Evolutionary conservation across 768 basidiomycete species (phyloP), one percentile per base, ranked within the genome.

Genomic region (Floccularia luteovirens): DNA sequence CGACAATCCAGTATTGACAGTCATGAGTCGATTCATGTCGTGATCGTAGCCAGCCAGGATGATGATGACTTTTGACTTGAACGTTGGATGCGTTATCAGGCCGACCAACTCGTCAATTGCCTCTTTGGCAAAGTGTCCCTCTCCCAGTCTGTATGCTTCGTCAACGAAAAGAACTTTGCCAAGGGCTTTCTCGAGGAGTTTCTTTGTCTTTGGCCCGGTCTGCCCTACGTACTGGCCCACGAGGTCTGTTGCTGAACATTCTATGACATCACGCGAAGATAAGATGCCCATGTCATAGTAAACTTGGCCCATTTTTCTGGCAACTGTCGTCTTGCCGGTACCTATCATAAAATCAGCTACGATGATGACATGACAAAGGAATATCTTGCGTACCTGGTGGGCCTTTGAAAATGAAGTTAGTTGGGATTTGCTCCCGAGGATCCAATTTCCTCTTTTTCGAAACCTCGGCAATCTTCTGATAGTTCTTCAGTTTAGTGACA

Each of bases 71-170:
- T 81, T 82, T 14, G 65, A 61, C 46, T 67, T 66, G 60, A 70
- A 85, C 30, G 55, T 60, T 2, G 75, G 70, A 31, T 77, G 63
- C 0, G 82, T 85, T 43, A 85, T 62, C 1, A 77, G 52, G 5
- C 70, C 72, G 6, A 84, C 82, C 20, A 85, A 53, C 47, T 85
- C 83, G 52, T 85, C 83, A 22, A 82, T 69, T 5, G 82, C 83
- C 53, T 85, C 83, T 51, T 79, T 67, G 1, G 80, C 78, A 46
- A 82, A 85, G 0, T 62, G 72, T 0, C 80, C 81, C 34, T 79
- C 64, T 5, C 65, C 54, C 10, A 85, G 63, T 19, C 80, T 64
- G 48, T 85, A 85, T 0, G 82, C 82, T 45, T 85, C 82, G 39
- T 84, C 82, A 38, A 84, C 66, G 59, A 85, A 84, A 0, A 84